Conservation (phyloP, 2,329 filamentous ascomycete genomes). For the Septoria petroselini region DNA sequence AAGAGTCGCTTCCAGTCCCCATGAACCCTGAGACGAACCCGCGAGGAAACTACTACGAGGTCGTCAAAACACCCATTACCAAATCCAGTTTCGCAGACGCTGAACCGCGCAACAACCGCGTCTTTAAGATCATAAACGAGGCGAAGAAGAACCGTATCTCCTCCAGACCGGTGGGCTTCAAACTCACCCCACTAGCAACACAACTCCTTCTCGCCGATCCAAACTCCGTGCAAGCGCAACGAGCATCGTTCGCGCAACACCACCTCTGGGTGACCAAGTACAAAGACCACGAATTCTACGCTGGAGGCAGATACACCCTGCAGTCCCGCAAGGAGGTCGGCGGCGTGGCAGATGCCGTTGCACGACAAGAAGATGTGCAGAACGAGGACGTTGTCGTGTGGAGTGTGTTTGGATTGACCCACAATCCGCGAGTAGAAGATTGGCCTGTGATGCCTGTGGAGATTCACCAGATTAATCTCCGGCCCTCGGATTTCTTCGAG, state of each 20-base stretch:
- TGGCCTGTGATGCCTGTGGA: slow-evolving; percentile 53
- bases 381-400: slow-evolving; percentile 52
- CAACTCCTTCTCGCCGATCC: slow-evolving; percentile 51
- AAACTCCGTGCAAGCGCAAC: slow-evolving; percentile 45
- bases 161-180: slow-evolving; percentile 50
- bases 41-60: slow-evolving; percentile 59
- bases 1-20: slow-evolving; percentile 53
- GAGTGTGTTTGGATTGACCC: slow-evolving; percentile 51
- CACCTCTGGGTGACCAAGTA: slow-evolving; percentile 56
- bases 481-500: slow-evolving; percentile 54
- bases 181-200: slow-evolving; percentile 47
- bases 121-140: slow-evolving; percentile 55
- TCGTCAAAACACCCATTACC: slow-evolving; percentile 41
- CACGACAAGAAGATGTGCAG: slow-evolving; percentile 43
- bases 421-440: slow-evolving; percentile 53
- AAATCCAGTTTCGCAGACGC: slow-evolving; percentile 29
- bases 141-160: slow-evolving; percentile 46
- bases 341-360: slow-evolving; percentile 46
- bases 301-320: slow-evolving; percentile 49
- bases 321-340: slow-evolving; percentile 47
- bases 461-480: slow-evolving; percentile 48
- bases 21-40: slow-evolving; percentile 57
- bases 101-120: slow-evolving; percentile 52
- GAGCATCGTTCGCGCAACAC: slow-evolving; percentile 51
- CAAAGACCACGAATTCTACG: slow-evolving; percentile 51